These are phyloP conservation scores for Diaporthe sp. DNA, from an alignment of 2,329 filamentous ascomycete species.

Conservation along the genomic window DNA sequence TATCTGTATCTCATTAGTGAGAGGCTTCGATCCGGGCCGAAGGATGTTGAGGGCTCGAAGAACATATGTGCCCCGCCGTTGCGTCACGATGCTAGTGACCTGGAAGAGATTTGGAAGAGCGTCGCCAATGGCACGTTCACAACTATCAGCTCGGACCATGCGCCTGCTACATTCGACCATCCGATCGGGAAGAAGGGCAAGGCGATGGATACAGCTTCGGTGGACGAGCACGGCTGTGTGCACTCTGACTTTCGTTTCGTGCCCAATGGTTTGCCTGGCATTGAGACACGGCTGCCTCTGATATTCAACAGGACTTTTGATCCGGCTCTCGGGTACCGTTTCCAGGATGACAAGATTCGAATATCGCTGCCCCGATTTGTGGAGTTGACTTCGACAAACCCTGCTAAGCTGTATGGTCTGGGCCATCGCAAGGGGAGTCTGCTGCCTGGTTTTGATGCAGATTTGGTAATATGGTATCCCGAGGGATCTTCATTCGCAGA, in stretches of 20 bases:
- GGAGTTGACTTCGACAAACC: conserved; percentile 66
- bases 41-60: conserved; percentile 64
- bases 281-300: conserved; percentile 68
- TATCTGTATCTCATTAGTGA: conserved; percentile 69
- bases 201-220: conserved; percentile 44
- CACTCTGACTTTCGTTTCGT: conserved; percentile 63
- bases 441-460: conserved; percentile 67
- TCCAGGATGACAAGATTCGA: conserved; percentile 46
- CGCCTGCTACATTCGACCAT: conserved; percentile 64
- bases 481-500: conserved; percentile 41
- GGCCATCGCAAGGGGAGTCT: conserved; percentile 64
- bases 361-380: conserved; percentile 65
- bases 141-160: conserved; percentile 62
- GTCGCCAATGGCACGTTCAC: conserved; percentile 68
- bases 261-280: conserved; percentile 69
- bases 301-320: conserved; percentile 49
- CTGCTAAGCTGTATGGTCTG: conserved; percentile 70
- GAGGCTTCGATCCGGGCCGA: conserved; percentile 45
- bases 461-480: conserved; percentile 71
- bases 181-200: conserved; percentile 47
- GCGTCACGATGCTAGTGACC: conserved; percentile 60
- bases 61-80: conserved; percentile 66
- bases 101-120: conserved; percentile 65
- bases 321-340: conserved; percentile 42
- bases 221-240: conserved; percentile 43